Percentiles rank a stretch among this genome's conserved stretches.
Evolutionary conservation across 345 rosid species (phyloP).

Genomic region (Hibiscus tridactylites): DNA sequence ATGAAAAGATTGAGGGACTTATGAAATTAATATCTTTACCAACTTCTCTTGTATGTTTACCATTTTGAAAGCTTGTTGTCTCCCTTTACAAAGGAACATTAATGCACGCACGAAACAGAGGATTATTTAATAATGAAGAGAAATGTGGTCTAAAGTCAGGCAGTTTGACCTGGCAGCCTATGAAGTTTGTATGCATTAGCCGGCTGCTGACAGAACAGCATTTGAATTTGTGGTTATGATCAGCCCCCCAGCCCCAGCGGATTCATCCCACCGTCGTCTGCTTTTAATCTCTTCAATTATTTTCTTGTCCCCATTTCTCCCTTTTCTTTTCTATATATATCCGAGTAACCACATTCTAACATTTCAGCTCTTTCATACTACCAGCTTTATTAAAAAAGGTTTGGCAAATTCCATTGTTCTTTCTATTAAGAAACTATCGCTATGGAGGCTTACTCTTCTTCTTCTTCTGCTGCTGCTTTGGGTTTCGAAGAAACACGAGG

Average conservation of each 20-base stretch:
- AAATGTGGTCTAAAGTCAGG: slow-evolving; percentile 22
- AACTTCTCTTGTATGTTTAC: background rate
- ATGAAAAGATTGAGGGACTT: background rate
- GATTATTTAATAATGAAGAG: background rate
- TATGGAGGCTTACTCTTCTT: slow-evolving; percentile 28
- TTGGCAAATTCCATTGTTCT: background rate
- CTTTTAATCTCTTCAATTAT: background rate
- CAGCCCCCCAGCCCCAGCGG: no score
- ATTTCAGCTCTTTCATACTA: background rate
- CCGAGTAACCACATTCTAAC: background rate
- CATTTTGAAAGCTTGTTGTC: background rate
- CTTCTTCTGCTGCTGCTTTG: slow-evolving; percentile 18
- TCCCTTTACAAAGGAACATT: background rate
- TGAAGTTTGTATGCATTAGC: slow-evolving; percentile 14
- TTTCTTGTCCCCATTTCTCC: background rate
- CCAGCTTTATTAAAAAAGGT: background rate
- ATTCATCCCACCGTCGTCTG: background rate
- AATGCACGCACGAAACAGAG: background rate
- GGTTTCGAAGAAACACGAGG: slow-evolving; percentile 7
- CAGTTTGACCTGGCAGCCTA: slow-evolving; percentile 2
- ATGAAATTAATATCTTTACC: background rate
- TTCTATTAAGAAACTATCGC: background rate
- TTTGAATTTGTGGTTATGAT: background rate
- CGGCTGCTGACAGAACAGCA: slow-evolving; percentile 8
- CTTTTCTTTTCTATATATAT: background rate